Evolutionary conservation across 768 basidiomycete genomes (phyloP).

Genomic region (Pleurotus sapidus): DNA sequence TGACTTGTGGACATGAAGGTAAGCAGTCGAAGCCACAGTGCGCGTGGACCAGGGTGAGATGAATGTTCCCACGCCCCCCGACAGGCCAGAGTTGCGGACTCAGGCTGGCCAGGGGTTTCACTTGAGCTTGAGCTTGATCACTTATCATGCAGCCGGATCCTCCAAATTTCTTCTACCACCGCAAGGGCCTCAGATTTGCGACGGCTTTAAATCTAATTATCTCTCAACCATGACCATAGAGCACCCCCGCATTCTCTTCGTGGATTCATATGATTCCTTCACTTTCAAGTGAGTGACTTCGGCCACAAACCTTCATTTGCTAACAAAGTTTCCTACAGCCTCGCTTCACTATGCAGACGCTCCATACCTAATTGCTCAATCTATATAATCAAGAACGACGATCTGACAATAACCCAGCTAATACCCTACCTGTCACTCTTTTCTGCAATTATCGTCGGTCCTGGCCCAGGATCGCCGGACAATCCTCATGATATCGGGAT

Average conservation of each 20-base stretch:
- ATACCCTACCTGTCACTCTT: conserved; percentile 55
- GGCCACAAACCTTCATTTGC: background rate
- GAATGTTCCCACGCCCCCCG: background rate
- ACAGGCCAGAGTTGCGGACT: background rate
- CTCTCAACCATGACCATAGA: conserved; percentile 28
- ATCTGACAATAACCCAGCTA: conserved; percentile 47
- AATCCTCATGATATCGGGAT: conserved; percentile 62
- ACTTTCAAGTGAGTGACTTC: conserved; percentile 71
- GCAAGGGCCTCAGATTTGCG: background rate
- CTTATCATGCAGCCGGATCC: conserved; percentile 9
- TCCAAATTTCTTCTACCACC: background rate
- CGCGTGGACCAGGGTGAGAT: conserved; percentile 1
- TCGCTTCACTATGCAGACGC: conserved; percentile 66
- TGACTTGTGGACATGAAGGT: background rate
- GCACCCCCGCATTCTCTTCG: conserved; percentile 57
- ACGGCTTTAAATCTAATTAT: background rate
- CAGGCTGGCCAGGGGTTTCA: background rate
- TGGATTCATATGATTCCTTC: conserved; percentile 88
- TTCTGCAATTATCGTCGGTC: conserved; percentile 70
- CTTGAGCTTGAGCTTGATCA: no score
- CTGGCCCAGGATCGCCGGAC: conserved; percentile 78
- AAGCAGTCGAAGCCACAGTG: background rate
- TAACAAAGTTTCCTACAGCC: conserved; percentile 35
- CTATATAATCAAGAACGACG: conserved; percentile 74
- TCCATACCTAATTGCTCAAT: conserved; percentile 61